Evolutionary conservation across 164 flowering plant species (phyloP).

Genomic region (Liriodendron chinense): DNA sequence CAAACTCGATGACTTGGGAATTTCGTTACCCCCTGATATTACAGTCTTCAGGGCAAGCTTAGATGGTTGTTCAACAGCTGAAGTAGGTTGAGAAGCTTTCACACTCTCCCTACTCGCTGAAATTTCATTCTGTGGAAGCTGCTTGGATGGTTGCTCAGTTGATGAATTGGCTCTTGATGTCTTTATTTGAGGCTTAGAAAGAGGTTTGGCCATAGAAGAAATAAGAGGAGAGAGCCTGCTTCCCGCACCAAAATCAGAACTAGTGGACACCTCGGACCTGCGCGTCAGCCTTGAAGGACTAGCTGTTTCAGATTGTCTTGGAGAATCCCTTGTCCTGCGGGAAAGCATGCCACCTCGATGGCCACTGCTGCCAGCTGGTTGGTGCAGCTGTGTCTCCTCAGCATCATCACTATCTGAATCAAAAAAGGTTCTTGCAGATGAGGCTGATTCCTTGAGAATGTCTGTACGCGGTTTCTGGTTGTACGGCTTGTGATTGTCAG

Average conservation of each 20-base stretch:
- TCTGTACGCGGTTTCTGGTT: constrained; percentile 13
- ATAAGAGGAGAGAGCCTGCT: constrained; percentile 23
- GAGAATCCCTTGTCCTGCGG: constrained; percentile 52
- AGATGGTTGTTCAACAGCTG: constrained; percentile 6
- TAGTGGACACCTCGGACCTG: constrained; percentile 18
- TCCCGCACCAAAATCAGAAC: constrained; percentile 20
- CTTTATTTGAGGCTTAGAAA: constrained; percentile 7
- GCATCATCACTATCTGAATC: constrained; percentile 19
- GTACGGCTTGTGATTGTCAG: constrained; percentile 14
- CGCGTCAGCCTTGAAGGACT: constrained; percentile 11
- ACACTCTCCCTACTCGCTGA: constrained; percentile 3
- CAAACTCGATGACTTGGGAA: constrained; percentile 18
- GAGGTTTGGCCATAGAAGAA: constrained; percentile 22
- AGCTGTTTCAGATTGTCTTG: constrained; percentile 18
- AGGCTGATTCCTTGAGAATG: constrained; percentile 14
- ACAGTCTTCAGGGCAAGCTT: constrained; percentile 8
- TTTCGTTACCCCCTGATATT: constrained; percentile 2
- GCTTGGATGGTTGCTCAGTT: constrained; percentile 14
- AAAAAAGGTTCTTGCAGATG: constrained; percentile 1
- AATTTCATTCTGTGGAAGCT: constrained; percentile 2
- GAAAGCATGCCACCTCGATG: constrained; percentile 32
- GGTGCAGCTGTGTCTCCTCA: constrained; percentile 28
- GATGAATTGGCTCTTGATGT: constrained; percentile 11
- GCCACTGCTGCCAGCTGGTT: constrained; percentile 16
- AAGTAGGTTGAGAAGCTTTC: constrained; percentile 1